Percentiles rank a stretch among this genome's conserved stretches.
phyloP scores from a whole-genome alignment of 176 grass and related monocot species.

The Thalia dealbata region DNA sequence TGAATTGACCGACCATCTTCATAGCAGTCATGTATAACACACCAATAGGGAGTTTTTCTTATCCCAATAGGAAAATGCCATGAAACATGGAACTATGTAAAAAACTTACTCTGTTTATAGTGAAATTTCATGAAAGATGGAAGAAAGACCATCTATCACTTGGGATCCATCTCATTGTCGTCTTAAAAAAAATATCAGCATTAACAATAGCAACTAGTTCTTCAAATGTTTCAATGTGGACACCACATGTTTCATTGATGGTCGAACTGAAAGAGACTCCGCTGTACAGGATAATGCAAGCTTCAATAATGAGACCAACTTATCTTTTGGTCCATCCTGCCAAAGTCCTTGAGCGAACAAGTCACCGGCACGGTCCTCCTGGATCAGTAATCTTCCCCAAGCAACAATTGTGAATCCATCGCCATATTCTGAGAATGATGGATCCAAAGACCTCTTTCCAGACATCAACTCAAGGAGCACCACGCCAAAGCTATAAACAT shows the following conservation, averaged over 20 bases:
- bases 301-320: slow-evolving; percentile 42
- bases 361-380: slow-evolving; percentile 38
- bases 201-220: slow-evolving; percentile 7
- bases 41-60: neutral
- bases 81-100: neutral
- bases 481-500: slow-evolving; percentile 60
- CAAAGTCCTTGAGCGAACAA: slow-evolving; percentile 33
- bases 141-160: neutral
- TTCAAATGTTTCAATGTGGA: slow-evolving; percentile 45
- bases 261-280: slow-evolving; percentile 39
- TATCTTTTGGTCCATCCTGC: slow-evolving; percentile 30
- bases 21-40: neutral
- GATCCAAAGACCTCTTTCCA: slow-evolving; percentile 64
- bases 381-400: slow-evolving; percentile 50
- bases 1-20: neutral
- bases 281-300: slow-evolving; percentile 47
- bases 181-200: neutral
- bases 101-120: neutral
- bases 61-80: neutral
- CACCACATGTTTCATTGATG: slow-evolving; percentile 52
- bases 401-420: slow-evolving; percentile 55
- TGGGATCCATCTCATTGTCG: neutral
- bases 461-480: slow-evolving; percentile 58
- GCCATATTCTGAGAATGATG: slow-evolving; percentile 45
- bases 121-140: neutral